A percentile compares a stretch with the other conserved stretches of the same genome.
Conservation (phyloP, 306 rosid genomes). For the Vicia villosa region DNA sequence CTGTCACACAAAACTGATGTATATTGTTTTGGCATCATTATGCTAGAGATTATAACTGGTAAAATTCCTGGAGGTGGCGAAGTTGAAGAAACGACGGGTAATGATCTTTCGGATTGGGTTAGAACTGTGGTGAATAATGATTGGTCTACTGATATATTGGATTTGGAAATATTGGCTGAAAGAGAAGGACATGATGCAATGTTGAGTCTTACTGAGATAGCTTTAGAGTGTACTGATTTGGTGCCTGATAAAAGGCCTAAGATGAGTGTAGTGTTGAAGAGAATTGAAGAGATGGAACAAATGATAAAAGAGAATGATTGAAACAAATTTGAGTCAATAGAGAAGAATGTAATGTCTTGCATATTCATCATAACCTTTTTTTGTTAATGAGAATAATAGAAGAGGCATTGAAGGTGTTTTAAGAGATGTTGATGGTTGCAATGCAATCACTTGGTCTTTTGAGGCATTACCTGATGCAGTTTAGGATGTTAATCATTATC, state of each 20-base stretch:
- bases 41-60: constrained; percentile 73
- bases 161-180: constrained; percentile 56
- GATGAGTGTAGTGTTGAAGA: constrained; percentile 54
- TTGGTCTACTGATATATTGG: constrained; percentile 79
- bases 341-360: neutral
- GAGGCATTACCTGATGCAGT: too few relatives aligned
- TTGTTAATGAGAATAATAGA: neutral
- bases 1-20: constrained; percentile 61
- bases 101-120: constrained; percentile 75
- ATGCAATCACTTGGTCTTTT: too few relatives aligned
- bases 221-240: constrained; percentile 65
- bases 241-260: constrained; percentile 58
- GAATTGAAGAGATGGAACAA: constrained; percentile 58
- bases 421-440: too few relatives aligned
- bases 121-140: constrained; percentile 65
- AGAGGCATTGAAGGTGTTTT: too few relatives aligned
- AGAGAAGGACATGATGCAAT: constrained; percentile 67
- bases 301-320: constrained; percentile 41
- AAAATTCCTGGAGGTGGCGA: constrained; percentile 57
- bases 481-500: too few relatives aligned
- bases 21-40: constrained; percentile 68
- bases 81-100: constrained; percentile 34
- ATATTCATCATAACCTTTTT: neutral
- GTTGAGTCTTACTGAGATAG: constrained; percentile 66
- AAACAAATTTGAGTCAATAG: constrained; percentile 5